A percentile compares a stretch with the other conserved stretches of the same genome.
These are phyloP conservation scores for Cryoendolithus antarcticus DNA, from an alignment of 2,329 filamentous ascomycete species.

Conservation along the genomic window DNA sequence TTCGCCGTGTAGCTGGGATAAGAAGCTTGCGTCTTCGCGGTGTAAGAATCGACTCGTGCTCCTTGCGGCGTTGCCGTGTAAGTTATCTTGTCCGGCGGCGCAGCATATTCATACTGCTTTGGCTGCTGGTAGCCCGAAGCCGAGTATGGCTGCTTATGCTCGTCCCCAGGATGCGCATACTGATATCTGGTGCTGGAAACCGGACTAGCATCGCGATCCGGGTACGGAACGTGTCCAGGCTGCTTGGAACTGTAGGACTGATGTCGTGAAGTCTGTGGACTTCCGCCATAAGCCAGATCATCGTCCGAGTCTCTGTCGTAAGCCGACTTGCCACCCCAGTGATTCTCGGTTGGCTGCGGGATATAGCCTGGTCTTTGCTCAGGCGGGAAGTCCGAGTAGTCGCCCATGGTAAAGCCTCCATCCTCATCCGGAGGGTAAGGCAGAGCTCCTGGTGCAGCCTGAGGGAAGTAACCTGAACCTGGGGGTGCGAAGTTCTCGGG, in stretches of 20 bases:
- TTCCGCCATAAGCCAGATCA: conserved; percentile 21
- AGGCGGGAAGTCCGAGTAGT: conserved; percentile 32
- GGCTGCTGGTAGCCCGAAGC: conserved; percentile 2
- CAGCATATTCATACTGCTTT: conserved; percentile 27
- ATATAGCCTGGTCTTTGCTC: conserved; percentile 29
- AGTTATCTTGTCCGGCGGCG: conserved; percentile 27
- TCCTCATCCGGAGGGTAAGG: conserved; percentile 17
- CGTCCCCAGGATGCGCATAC: conserved; percentile 5
- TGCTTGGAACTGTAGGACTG: conserved; percentile 8
- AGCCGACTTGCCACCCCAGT: conserved; percentile 6
- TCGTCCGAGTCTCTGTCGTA: conserved; percentile 13
- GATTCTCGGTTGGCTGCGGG: conserved; percentile 8
- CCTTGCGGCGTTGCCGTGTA: conserved; percentile 27
- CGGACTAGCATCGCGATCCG: conserved; percentile 3
- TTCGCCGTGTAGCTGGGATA: background rate
- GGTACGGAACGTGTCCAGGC: conserved; percentile 8
- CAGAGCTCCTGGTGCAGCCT: conserved; percentile 5
- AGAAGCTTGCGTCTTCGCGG: conserved; percentile 6
- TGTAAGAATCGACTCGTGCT: conserved; percentile 10
- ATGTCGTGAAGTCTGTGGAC: conserved; percentile 5
- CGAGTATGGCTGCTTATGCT: conserved; percentile 15
- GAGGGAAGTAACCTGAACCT: conserved; percentile 9
- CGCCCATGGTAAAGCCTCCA: conserved; percentile 30
- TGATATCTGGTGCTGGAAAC: conserved; percentile 13
- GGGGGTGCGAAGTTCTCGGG: conserved; percentile 11